Evolutionary conservation across 106 monocot species (phyloP), one percentile per base, ranked within the genome.

Genomic region (Amphibolis antarctica): DNA sequence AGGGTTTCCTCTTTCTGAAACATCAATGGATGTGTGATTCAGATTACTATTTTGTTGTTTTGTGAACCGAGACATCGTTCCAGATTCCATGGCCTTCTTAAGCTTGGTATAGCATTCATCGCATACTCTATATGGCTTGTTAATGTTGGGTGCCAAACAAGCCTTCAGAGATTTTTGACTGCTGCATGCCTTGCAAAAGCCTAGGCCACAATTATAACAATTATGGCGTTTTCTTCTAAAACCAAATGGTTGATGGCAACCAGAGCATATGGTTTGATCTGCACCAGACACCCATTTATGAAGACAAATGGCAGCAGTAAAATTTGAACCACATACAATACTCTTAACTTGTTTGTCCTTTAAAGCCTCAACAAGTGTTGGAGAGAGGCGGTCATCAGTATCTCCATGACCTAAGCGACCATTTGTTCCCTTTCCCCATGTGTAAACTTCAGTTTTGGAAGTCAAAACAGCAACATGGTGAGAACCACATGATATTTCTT

Each of bases 381-480:
- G 82, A 44, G 28, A 55, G 60, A 51, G 70, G 20, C 76, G 57
- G 46, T 80, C 77, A 67, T 82, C 82, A 42, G 31, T 76, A 68
- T 86, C 82, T 28, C 86, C 82, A 63, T 86, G 86, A 10, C 86
- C 86, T 71, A 86, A 77, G 46, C 79, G 72, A 47, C 86, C 86
- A 77, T 79, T 86, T 53, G 70, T 64, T 61, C 86, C 86, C 65
- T 77, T 82, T 4, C 86, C 86, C 86, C 86, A 82, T n/a, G 82
- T 86, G 62, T 86, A 86, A 19, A 86, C 79, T 55, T 86, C 86
- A 46, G 79, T 77, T 58, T 53, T 76, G 27, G 86, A 86, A 64
- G 86, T 86, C 70, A 86, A 65, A 59, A 82, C 82, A 22, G 82
- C 82, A 63, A 75, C 79, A 69, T 86, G 86, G 49, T 75, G 71